Base-by-base conservation (phyloP, 169 alveolate genomes). In the Eimeria maxima region DNA sequence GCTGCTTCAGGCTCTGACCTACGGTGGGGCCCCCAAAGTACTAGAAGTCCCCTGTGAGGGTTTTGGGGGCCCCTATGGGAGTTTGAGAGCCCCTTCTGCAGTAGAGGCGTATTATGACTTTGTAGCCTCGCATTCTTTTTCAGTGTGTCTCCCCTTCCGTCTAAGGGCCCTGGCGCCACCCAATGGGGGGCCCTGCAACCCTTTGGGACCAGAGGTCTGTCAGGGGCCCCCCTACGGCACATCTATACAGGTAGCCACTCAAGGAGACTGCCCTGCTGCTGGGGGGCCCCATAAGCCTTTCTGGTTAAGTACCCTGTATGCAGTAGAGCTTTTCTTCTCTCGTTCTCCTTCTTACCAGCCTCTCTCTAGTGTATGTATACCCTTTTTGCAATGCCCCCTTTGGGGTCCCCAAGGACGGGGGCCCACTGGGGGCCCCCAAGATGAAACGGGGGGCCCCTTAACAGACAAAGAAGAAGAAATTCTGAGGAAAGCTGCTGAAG, bases 291-390 rank as follows among this genome's bases (percentile, higher is more conserved):
- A 8, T 45, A 44, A 33, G 47, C 27, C 86, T 22, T 42, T 74
- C 47, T 16, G 86, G 53, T 16, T 90, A 74, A 45, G 38, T 55
- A 71, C 76, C 18, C 76, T 90, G 33, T 90, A 90, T 47, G 87
- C 87, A 3, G 74, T 90, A 24, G 95, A 90, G 95, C 53, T 90
- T 60, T 38, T 53, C 71, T 90, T 90, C 76, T 65, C 87, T 42
- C 95, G 53, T 22, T n/a, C 78, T 14, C 57, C 53, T 47, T 55
- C 45, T 38, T 90, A 90, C 74, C 73, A 47, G 45, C 95, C 88
- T 6, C 73, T 90, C 73, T 71, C 63, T 27, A 90, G 95, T 55
- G 95, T 90, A 29, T 80, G 88, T 60, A 22, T 90, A n/a, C 95
- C 95, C 4, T 73, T 90, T 33, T 76, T 90, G 10, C 95, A 90